These are phyloP conservation scores for Bacterosira constricta DNA, from an alignment of 108 stramenopile genomes.

Conservation along the genomic window DNA sequence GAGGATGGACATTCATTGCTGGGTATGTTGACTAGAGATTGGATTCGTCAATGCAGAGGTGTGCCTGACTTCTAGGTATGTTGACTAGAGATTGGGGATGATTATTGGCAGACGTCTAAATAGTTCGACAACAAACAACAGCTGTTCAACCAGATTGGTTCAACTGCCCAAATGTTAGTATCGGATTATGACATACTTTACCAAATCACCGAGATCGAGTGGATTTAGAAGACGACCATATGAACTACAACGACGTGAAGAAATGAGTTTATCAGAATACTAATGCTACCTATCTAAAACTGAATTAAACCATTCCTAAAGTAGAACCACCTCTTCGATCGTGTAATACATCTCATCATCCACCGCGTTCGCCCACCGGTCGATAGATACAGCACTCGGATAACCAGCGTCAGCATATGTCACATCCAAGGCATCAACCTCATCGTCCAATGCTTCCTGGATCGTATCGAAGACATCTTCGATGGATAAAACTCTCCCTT, in stretches of 20 bases:
- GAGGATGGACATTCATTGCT: conserved; percentile 77
- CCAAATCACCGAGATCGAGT: no score
- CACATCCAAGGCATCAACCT: not conserved
- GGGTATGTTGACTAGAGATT: conserved; percentile 82
- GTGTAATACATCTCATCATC: not conserved
- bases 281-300: no score
- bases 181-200: no score
- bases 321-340: not conserved
- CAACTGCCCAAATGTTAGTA: no score
- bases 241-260: no score
- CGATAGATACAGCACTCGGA: not conserved
- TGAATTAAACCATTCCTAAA: no score
- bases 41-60: conserved; percentile 80
- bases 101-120: no score
- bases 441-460: not conserved
- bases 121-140: no score
- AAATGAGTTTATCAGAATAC: no score
- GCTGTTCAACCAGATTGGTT: no score
- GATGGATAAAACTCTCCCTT: not conserved
- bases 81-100: not conserved
- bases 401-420: not conserved
- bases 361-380: not conserved
- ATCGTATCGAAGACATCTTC: not conserved
- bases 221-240: no score
- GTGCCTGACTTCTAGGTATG: conserved; percentile 68